These are phyloP conservation scores for Aspergillus mulundensis DNA, from an alignment of 495 filamentous ascomycete genomes.

Conservation along the genomic window DNA sequence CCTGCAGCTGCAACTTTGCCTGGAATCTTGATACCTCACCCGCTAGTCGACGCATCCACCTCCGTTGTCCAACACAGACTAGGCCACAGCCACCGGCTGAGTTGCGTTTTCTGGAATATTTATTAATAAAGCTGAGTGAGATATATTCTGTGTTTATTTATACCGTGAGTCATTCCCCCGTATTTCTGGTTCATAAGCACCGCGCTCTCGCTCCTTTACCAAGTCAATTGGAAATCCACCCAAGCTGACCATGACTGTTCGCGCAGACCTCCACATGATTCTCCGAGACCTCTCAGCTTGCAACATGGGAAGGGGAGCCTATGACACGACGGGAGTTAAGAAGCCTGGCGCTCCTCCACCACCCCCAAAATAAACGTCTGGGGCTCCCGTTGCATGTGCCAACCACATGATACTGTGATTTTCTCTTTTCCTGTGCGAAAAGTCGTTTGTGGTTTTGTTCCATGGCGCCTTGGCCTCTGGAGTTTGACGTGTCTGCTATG, in stretches of 20 bases:
- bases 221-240: background rate
- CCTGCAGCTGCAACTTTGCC: slow-evolving; percentile 35
- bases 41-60: slow-evolving; percentile 15
- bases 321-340: slow-evolving; percentile 57
- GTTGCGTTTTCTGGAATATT: slow-evolving; percentile 14
- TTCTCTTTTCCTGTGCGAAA: slow-evolving; percentile 22
- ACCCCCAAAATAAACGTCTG: slow-evolving; percentile 28
- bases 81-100: slow-evolving; percentile 10
- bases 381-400: slow-evolving; percentile 15
- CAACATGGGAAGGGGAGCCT: slow-evolving; percentile 59
- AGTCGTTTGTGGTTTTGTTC: slow-evolving; percentile 23
- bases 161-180: slow-evolving; percentile 14
- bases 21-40: slow-evolving; percentile 23
- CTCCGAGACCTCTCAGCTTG: slow-evolving; percentile 41
- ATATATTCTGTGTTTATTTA: slow-evolving; percentile 10
- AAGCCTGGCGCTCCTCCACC: slow-evolving; percentile 52
- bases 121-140: slow-evolving; percentile 7
- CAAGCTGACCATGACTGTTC: slow-evolving; percentile 31
- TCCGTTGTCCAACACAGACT: slow-evolving; percentile 20
- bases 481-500: slow-evolving; percentile 32
- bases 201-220: background rate
- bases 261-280: slow-evolving; percentile 48
- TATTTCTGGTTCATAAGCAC: background rate
- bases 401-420: slow-evolving; percentile 26
- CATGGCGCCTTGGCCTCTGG: slow-evolving; percentile 27